Conservation (phyloP, 2,329 filamentous ascomycete genomes). For the Colletotrichum plurivorum region DNA sequence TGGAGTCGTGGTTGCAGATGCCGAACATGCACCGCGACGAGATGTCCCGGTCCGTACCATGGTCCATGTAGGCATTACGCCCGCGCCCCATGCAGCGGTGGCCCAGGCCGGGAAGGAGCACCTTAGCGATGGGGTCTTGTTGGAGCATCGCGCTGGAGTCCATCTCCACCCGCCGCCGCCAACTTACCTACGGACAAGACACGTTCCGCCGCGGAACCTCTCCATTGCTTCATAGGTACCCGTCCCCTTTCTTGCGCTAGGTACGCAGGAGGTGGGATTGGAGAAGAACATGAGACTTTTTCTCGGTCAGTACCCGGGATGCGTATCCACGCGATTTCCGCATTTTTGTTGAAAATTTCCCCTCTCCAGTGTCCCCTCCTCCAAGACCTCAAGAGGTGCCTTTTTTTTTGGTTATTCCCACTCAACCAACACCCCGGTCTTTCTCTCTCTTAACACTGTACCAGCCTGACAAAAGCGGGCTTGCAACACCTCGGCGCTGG, state of each 20-base stretch:
- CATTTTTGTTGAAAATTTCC: conserved; percentile 8
- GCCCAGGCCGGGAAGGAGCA: conserved; percentile 12
- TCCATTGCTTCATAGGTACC: conserved; percentile 17
- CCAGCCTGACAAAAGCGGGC: conserved; percentile 33
- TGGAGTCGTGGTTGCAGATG: conserved; percentile 7
- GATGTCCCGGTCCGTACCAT: background rate
- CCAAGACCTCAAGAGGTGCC: background rate
- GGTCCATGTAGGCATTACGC: background rate
- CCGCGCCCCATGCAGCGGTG: background rate
- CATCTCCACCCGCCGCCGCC: conserved; percentile 21
- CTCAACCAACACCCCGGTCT: background rate
- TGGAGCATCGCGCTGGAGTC: conserved; percentile 27
- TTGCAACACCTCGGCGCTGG: conserved; percentile 27
- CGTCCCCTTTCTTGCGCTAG: too few relatives aligned
- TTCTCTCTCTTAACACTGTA: background rate
- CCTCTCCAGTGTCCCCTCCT: background rate
- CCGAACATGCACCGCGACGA: conserved; percentile 24
- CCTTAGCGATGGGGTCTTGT: conserved; percentile 17
- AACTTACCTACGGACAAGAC: conserved; percentile 1
- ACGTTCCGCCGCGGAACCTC: conserved; percentile 36
- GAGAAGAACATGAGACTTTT: background rate
- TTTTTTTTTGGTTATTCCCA: background rate
- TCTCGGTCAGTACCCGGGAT: conserved; percentile 11
- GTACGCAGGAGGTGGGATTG: conserved; percentile 2
- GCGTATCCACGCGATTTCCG: conserved; percentile 23